Conservation (phyloP, 352 stramenopile genomes). For the Phytophthora melonis region DNA sequence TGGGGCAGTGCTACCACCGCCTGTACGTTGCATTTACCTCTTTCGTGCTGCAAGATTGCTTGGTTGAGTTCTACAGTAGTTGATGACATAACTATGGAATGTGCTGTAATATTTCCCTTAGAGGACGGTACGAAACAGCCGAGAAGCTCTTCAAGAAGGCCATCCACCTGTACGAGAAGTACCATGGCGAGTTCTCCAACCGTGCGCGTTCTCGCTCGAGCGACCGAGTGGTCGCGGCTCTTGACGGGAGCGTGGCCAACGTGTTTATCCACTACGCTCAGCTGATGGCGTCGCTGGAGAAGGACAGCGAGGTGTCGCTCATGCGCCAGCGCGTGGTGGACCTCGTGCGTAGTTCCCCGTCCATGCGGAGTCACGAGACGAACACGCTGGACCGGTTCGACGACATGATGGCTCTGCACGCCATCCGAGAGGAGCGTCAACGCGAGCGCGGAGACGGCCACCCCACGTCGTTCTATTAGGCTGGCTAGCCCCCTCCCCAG, state of each 20-base stretch:
- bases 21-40: conserved; percentile 5
- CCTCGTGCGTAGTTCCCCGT: conserved; percentile 6
- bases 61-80: background rate
- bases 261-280: conserved; percentile 13
- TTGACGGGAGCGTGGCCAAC: background rate
- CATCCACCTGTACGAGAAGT: conserved; percentile 21
- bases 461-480: background rate
- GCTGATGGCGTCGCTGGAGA: conserved; percentile 11
- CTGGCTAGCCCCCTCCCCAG: background rate
- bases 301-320: conserved; percentile 12
- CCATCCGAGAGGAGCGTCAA: conserved; percentile 5
- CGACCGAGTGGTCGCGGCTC: background rate
- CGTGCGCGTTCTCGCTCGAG: background rate
- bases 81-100: background rate
- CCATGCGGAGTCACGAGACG: background rate
- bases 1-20: conserved; percentile 13
- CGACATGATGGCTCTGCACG: conserved; percentile 7
- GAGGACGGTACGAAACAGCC: background rate
- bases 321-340: conserved; percentile 9
- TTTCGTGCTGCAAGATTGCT: background rate
- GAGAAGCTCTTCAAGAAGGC: conserved; percentile 18
- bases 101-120: background rate
- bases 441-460: background rate
- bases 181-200: conserved; percentile 6
- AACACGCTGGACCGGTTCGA: conserved; percentile 11